A percentile compares a stretch with the other conserved stretches of the same genome.
phyloP scores from a whole-genome alignment of 2,329 filamentous ascomycete species.

The Aspergillus sojae region DNA sequence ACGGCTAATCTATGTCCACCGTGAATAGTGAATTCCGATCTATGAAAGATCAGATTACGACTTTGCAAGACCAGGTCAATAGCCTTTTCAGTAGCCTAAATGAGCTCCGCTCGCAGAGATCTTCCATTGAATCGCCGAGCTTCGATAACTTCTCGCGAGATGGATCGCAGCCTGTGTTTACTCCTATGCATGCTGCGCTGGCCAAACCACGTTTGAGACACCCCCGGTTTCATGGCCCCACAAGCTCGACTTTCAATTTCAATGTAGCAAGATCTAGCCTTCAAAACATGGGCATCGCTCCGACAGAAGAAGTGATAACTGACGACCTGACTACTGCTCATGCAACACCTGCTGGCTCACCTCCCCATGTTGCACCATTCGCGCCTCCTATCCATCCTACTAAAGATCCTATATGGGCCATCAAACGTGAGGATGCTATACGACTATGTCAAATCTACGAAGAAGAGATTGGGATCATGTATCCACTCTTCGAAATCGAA shows the following conservation, averaged over 20 bases:
- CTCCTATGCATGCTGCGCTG: constrained; percentile 42
- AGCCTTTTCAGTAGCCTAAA: constrained; percentile 73
- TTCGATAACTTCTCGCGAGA: constrained; percentile 42
- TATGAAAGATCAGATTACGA: constrained; percentile 73
- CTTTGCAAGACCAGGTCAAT: constrained; percentile 82
- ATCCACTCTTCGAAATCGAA: constrained; percentile 78
- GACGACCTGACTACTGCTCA: constrained; percentile 58
- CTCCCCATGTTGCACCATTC: constrained; percentile 37
- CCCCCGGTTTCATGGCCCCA: constrained; percentile 78
- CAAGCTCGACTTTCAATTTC: constrained; percentile 81
- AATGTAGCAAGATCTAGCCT: constrained; percentile 85
- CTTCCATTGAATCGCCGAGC: constrained; percentile 35
- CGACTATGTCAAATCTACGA: constrained; percentile 79
- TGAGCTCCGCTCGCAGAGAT: constrained; percentile 59
- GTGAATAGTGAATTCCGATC: constrained; percentile 70
- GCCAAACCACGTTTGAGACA: constrained; percentile 57
- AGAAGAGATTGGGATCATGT: constrained; percentile 91
- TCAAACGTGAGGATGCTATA: constrained; percentile 77
- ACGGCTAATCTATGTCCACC: constrained; percentile 9
- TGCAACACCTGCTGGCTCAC: constrained; percentile 53
- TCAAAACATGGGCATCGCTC: constrained; percentile 84
- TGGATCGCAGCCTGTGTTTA: constrained; percentile 42
- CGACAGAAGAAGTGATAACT: constrained; percentile 62
- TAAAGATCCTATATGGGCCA: constrained; percentile 78
- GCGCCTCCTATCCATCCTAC: constrained; percentile 46